A percentile compares a stretch with the other conserved stretches of the same genome.
phyloP scores from a whole-genome alignment of 1,139 yeast species.

The Nakaseomyces nivariensis region DNA sequence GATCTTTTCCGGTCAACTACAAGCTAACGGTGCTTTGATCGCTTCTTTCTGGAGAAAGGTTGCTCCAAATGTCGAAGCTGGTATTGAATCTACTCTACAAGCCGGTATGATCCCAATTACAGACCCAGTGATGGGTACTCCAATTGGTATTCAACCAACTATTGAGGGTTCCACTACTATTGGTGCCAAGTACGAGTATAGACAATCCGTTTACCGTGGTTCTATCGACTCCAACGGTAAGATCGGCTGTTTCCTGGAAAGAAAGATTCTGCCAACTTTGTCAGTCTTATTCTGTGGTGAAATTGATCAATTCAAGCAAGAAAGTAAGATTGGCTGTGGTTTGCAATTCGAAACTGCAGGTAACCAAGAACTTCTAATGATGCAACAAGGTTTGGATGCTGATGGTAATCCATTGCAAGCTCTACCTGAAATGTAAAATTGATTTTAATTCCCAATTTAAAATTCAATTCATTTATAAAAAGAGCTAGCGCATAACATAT shows the following conservation, averaged over 20 bases:
- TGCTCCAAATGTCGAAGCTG: conserved; percentile 90
- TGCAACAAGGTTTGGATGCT: conserved; percentile 78
- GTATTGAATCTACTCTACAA: conserved; percentile 81
- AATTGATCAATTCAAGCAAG: conserved; percentile 79
- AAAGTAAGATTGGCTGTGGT: conserved; percentile 86
- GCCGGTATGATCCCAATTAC: conserved; percentile 71
- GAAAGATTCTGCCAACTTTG: conserved; percentile 85
- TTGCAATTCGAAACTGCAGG: conserved; percentile 93
- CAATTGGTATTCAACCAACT: conserved; percentile 70
- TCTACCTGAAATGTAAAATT: conserved; percentile 15
- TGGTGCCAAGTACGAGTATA: conserved; percentile 97
- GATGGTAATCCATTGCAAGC: conserved; percentile 76
- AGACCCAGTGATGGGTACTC: conserved; percentile 74
- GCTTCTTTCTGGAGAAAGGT: conserved; percentile 94
- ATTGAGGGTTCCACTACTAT: conserved; percentile 87
- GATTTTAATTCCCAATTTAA: background rate
- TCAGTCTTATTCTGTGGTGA: conserved; percentile 88
- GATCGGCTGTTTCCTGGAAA: conserved; percentile 84
- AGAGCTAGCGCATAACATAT: background rate
- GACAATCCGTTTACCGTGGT: conserved; percentile 93
- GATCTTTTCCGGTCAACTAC: conserved; percentile 91
- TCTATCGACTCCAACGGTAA: conserved; percentile 88
- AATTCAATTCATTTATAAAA: background rate
- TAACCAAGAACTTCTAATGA: conserved; percentile 66
- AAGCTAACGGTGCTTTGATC: conserved; percentile 82